A percentile compares a stretch with the other conserved stretches of the same genome.
Conservation (phyloP, 2,329 filamentous ascomycete species). For the Teratosphaeria gauchensis region DNA sequence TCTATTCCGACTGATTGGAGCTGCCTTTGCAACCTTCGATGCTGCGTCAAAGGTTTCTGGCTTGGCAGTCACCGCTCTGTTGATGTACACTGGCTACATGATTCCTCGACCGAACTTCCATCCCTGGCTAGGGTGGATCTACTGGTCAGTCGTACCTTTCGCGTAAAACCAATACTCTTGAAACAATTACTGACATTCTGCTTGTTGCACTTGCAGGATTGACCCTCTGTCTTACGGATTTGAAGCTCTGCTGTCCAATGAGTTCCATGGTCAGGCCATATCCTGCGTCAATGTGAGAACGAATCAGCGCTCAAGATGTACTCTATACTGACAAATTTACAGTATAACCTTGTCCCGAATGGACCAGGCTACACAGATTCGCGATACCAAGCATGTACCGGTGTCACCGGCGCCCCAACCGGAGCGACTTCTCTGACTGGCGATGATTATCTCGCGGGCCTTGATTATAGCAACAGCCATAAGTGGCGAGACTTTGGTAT, state of each 20-base stretch:
- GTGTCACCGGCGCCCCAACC: slow-evolving; percentile 47
- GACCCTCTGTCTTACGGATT: neutral
- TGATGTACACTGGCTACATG: slow-evolving; percentile 72
- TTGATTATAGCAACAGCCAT: slow-evolving; percentile 37
- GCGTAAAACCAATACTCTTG: neutral
- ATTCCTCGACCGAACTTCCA: slow-evolving; percentile 70
- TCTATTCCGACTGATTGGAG: slow-evolving; percentile 67
- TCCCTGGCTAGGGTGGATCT: slow-evolving; percentile 69
- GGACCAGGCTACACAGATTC: neutral
- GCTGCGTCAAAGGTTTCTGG: slow-evolving; percentile 74
- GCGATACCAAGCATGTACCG: slow-evolving; percentile 25
- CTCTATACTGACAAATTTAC: neutral
- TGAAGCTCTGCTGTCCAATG: neutral
- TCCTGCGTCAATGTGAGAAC: slow-evolving; percentile 40
- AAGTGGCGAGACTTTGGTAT: slow-evolving; percentile 56
- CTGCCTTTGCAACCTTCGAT: slow-evolving; percentile 70
- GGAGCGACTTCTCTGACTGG: slow-evolving; percentile 49
- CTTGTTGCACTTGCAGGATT: neutral
- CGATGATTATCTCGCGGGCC: slow-evolving; percentile 48
- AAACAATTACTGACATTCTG: neutral
- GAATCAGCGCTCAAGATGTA: neutral
- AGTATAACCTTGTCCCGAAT: neutral
- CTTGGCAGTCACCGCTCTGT: slow-evolving; percentile 69
- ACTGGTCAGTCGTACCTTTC: slow-evolving; percentile 43
- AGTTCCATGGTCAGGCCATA: slow-evolving; percentile 33